Conservation (phyloP, 768 basidiomycete genomes). For the Leccinum longicurvipes region DNA sequence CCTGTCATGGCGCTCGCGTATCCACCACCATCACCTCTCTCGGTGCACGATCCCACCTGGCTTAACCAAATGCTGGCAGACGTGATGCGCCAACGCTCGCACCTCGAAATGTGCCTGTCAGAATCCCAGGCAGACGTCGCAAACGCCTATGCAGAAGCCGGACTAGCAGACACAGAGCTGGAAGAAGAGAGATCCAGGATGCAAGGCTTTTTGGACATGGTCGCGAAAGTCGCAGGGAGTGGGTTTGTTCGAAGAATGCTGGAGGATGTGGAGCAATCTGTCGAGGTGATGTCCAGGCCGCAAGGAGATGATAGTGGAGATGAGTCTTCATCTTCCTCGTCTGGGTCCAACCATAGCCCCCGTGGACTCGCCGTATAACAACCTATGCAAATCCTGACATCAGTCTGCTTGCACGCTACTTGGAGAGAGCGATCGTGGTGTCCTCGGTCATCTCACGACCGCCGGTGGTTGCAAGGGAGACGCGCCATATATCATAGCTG, state of each 20-base stretch:
- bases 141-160: conserved; percentile 25
- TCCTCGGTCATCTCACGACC: neutral
- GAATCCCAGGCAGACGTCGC: conserved; percentile 15
- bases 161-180: conserved; percentile 27
- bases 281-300: conserved; percentile 14
- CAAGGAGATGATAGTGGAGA: neutral
- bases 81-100: conserved; percentile 24
- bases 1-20: conserved; percentile 29
- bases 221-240: conserved; percentile 24
- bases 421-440: neutral
- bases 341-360: neutral
- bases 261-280: conserved; percentile 12
- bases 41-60: conserved; percentile 26
- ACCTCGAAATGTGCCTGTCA: conserved; percentile 17
- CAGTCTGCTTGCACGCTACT: neutral
- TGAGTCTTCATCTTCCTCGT: conserved; percentile 1
- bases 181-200: conserved; percentile 19
- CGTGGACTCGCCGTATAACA: neutral
- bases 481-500: neutral
- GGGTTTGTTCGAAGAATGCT: conserved; percentile 29
- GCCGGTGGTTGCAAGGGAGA: neutral
- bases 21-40: conserved; percentile 27
- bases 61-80: conserved; percentile 25
- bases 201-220: conserved; percentile 24
- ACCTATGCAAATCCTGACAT: neutral